These are phyloP conservation scores for Carallia brachiata DNA, from an alignment of 345 rosid genomes.

Conservation along the genomic window DNA sequence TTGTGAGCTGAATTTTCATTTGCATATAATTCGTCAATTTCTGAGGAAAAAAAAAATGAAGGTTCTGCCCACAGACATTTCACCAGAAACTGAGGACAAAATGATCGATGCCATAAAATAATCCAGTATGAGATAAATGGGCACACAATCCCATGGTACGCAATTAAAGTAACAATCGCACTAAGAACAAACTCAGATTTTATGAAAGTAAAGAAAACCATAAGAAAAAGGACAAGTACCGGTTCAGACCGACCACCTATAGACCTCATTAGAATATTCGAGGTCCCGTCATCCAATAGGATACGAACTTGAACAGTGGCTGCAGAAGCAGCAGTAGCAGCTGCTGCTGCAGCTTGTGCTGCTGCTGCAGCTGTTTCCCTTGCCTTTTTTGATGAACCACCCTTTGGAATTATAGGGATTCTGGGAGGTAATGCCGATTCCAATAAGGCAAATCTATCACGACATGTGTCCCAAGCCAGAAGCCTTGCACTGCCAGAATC, in stretches of 20 bases:
- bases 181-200: background rate
- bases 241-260: slow-evolving; percentile 90
- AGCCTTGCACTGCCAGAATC: slow-evolving; percentile 97
- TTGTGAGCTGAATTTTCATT: too few relatives aligned
- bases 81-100: too few relatives aligned
- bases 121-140: too few relatives aligned
- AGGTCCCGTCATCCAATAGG: slow-evolving; percentile 97
- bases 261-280: slow-evolving; percentile 94
- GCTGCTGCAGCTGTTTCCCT: slow-evolving; percentile 98
- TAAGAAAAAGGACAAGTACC: slow-evolving; percentile 44
- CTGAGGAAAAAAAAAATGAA: too few relatives aligned
- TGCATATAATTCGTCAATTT: too few relatives aligned
- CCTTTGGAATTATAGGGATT: slow-evolving; percentile 82
- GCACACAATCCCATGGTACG: background rate
- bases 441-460: slow-evolving; percentile 88
- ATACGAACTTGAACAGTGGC: slow-evolving; percentile 99
- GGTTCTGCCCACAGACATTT: too few relatives aligned
- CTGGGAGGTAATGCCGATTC: slow-evolving; percentile 82
- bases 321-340: slow-evolving; percentile 88
- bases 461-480: slow-evolving; percentile 95
- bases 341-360: slow-evolving; percentile 94
- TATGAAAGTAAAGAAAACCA: slow-evolving; percentile 13
- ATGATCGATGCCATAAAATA: too few relatives aligned
- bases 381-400: slow-evolving; percentile 86
- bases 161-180: background rate